Evolutionary conservation across 1,284 basidiomycete genomes (phyloP).

Genomic region (Abortiporus biennis): DNA sequence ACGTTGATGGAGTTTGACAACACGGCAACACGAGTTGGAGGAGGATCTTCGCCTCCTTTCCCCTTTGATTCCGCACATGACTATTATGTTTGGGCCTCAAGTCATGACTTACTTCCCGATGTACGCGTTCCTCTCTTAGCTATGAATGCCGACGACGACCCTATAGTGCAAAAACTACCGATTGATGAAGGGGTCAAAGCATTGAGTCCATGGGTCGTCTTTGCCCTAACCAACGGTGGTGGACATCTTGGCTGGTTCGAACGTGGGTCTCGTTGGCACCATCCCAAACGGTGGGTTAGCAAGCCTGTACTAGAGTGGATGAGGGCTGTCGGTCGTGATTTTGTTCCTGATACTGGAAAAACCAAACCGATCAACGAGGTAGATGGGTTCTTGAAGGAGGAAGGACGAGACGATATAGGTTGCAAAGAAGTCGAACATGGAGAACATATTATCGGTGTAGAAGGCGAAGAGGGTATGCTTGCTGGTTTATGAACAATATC

Average conservation of each 20-base stretch:
- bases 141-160: constrained; percentile 90
- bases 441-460: constrained; percentile 30
- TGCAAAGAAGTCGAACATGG: constrained; percentile 37
- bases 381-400: constrained; percentile 56
- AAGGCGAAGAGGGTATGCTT: constrained; percentile 32
- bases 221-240: constrained; percentile 73
- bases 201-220: constrained; percentile 45
- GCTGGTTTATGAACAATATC: constrained; percentile 30
- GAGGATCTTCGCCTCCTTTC: constrained; percentile 76
- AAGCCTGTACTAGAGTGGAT: constrained; percentile 76
- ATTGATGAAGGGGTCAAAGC: constrained; percentile 52
- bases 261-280: constrained; percentile 35
- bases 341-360: constrained; percentile 31
- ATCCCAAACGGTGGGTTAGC: constrained; percentile 62
- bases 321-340: constrained; percentile 47
- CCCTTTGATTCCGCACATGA: constrained; percentile 72
- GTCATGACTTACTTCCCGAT: constrained; percentile 45
- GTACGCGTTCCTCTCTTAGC: constrained; percentile 73
- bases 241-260: constrained; percentile 98
- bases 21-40: constrained; percentile 66
- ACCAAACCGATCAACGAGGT: constrained; percentile 34
- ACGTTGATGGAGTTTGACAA: constrained; percentile 60
- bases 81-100: constrained; percentile 78
- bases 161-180: constrained; percentile 68
- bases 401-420: constrained; percentile 42